Conservation (phyloP, 148 eudicot species). For the Bassia scoparia region DNA sequence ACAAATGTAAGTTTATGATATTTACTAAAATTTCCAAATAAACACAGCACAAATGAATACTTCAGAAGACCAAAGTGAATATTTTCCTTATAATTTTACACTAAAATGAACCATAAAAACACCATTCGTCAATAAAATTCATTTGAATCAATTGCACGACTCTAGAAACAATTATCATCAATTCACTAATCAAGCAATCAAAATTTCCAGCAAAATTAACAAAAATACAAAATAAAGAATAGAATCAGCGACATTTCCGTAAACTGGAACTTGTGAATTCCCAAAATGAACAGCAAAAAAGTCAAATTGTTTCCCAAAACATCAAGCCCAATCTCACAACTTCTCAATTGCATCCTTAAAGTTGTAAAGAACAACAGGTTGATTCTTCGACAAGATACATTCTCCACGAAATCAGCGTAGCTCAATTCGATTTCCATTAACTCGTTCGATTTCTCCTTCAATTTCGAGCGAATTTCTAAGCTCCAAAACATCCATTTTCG, state of each 20-base stretch:
- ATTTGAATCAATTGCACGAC: too few species aligned
- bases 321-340: slow-evolving; percentile 66
- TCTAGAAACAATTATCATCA: background rate
- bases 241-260: background rate
- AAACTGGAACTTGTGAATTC: slow-evolving; percentile 72
- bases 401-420: slow-evolving; percentile 60
- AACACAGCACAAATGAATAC: too few species aligned
- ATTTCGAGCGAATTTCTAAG: slow-evolving; percentile 51
- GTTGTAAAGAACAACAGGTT: slow-evolving; percentile 74
- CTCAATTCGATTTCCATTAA: slow-evolving; percentile 68
- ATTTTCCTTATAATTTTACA: too few species aligned
- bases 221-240: background rate
- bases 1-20: too few species aligned
- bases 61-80: too few species aligned
- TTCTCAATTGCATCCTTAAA: slow-evolving; percentile 78
- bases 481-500: slow-evolving; percentile 26
- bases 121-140: too few species aligned
- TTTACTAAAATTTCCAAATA: too few species aligned
- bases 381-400: slow-evolving; percentile 55
- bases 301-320: slow-evolving; percentile 41
- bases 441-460: slow-evolving; percentile 64
- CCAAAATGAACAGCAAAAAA: slow-evolving; percentile 66
- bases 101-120: too few species aligned
- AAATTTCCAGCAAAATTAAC: background rate
- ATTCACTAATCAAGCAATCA: background rate